These are phyloP conservation scores for Tagetes erecta DNA, from an alignment of 129 eudicot species.

Conservation along the genomic window DNA sequence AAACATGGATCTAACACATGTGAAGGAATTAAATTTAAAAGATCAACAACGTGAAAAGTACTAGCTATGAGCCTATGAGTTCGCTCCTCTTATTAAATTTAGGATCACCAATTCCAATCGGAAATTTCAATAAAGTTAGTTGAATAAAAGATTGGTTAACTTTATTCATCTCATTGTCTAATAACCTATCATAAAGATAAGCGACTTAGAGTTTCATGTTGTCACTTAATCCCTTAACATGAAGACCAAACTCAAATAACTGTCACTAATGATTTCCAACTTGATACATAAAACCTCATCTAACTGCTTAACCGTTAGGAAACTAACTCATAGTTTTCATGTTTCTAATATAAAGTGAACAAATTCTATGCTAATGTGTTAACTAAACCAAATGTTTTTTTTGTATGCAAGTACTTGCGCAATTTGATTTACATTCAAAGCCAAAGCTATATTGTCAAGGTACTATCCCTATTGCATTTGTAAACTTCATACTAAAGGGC, in stretches of 20 bases:
- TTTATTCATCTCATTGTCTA: background rate
- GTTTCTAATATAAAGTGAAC: background rate
- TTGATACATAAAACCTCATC: background rate
- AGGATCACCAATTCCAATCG: background rate
- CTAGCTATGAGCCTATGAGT: background rate
- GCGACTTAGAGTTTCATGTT: background rate
- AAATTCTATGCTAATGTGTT: background rate
- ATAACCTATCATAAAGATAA: background rate
- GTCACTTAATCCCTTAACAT: background rate
- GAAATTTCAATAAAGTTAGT: background rate
- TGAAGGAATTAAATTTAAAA: background rate
- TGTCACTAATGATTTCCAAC: background rate
- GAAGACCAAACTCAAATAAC: background rate
- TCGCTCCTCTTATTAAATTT: background rate
- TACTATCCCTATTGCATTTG: background rate
- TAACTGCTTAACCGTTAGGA: background rate
- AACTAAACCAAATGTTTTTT: background rate
- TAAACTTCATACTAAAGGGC: background rate
- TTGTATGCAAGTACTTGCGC: background rate
- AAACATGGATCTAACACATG: background rate
- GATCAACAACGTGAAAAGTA: background rate
- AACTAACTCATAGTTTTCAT: background rate
- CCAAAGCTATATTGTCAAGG: no score
- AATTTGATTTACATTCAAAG: background rate
- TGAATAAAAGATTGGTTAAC: background rate